A percentile compares a stretch with the other conserved stretches of the same genome.
Conservation (phyloP, 1,284 basidiomycete species). For the Anthracocystis walkeri region DNA sequence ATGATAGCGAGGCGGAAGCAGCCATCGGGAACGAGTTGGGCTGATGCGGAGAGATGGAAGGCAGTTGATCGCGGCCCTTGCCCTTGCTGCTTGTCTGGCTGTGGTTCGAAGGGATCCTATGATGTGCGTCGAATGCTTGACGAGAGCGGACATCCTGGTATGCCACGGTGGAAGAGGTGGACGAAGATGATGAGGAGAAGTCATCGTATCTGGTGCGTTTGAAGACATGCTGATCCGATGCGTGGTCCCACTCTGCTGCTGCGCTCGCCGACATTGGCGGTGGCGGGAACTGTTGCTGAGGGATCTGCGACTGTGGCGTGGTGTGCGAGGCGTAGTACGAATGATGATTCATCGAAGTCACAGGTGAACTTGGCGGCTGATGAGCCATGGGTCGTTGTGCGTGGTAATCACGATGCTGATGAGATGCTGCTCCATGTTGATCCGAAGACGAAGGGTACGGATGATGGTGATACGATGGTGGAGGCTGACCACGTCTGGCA, state of each 20-base stretch:
- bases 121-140: slow-evolving; percentile 25
- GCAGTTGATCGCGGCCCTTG: slow-evolving; percentile 29
- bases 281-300: slow-evolving; percentile 30
- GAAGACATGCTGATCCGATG: slow-evolving; percentile 41
- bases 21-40: slow-evolving; percentile 27
- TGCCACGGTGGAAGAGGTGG: slow-evolving; percentile 20
- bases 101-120: slow-evolving; percentile 42
- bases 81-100: slow-evolving; percentile 34
- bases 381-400: slow-evolving; percentile 11
- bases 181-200: slow-evolving; percentile 22
- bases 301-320: slow-evolving; percentile 5
- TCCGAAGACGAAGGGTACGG: slow-evolving; percentile 21
- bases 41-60: slow-evolving; percentile 34
- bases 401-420: slow-evolving; percentile 30
- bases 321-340: slow-evolving; percentile 12
- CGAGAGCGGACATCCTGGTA: slow-evolving; percentile 29
- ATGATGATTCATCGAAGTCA: slow-evolving; percentile 6
- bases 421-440: slow-evolving; percentile 8
- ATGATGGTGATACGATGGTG: slow-evolving; percentile 31
- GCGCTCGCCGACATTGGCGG: slow-evolving; percentile 31
- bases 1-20: slow-evolving; percentile 28
- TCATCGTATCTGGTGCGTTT: slow-evolving; percentile 44
- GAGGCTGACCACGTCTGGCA: slow-evolving; percentile 15
- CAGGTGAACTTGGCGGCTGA: slow-evolving; percentile 16
- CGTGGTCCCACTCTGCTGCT: slow-evolving; percentile 44